Evolutionary conservation across 192 early-diverging fungal genomes (phyloP).

Genomic region (Coemansia sp.): DNA sequence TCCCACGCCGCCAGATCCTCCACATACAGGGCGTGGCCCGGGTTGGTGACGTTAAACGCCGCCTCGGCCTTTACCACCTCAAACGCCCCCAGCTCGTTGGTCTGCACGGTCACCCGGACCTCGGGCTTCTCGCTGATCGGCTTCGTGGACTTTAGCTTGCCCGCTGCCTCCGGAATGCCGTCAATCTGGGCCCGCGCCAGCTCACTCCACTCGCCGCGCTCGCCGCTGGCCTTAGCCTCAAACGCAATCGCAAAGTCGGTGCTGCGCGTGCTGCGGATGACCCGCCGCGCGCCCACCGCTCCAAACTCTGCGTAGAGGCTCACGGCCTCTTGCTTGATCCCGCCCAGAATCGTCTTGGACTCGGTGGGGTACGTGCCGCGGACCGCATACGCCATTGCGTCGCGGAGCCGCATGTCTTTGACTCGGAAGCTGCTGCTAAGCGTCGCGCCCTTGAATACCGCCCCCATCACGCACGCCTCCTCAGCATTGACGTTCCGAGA

Average conservation of each 20-base stretch:
- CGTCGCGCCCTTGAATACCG: conserved; percentile 81
- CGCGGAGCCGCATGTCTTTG: conserved; percentile 80
- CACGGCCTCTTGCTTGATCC: conserved; percentile 29
- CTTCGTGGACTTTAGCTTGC: conserved; percentile 57
- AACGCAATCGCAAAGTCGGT: conserved; percentile 61
- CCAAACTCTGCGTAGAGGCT: conserved; percentile 53
- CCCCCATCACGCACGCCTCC: conserved; percentile 89
- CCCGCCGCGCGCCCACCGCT: conserved; percentile 73
- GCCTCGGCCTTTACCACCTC: conserved; percentile 57
- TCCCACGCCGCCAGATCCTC: conserved; percentile 40
- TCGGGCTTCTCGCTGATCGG: conserved; percentile 61
- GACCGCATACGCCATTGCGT: conserved; percentile 60
- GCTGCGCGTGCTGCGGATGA: conserved; percentile 76
- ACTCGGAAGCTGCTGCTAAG: conserved; percentile 84
- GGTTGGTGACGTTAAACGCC: conserved; percentile 50
- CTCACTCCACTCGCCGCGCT: conserved; percentile 11
- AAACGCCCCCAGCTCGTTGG: conserved; percentile 74
- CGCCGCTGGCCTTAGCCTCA: conserved; percentile 62
- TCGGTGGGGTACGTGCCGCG: conserved; percentile 40
- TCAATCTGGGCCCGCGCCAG: conserved; percentile 54
- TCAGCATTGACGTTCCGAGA: conserved; percentile 94
- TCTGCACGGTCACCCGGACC: conserved; percentile 76
- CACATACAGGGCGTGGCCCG: conserved; percentile 21
- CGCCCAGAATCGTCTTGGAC: conserved; percentile 61
- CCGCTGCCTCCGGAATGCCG: conserved; percentile 67